phyloP scores from a whole-genome alignment of 2,329 filamentous ascomycete species.

The Pyricularia pennisetigena region DNA sequence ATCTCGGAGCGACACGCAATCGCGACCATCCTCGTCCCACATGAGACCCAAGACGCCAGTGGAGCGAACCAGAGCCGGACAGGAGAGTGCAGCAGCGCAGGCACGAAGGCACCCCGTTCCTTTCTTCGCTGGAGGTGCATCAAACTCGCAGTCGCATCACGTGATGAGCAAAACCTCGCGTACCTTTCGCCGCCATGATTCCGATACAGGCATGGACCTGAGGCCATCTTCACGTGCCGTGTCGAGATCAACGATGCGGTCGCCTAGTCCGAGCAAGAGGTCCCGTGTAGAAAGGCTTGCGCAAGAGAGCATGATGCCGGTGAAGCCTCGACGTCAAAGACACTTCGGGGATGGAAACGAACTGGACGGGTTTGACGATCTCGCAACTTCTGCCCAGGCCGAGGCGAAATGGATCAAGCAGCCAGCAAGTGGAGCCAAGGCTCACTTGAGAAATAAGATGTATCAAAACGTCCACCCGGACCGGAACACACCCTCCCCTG shows the following conservation, averaged over 20 bases:
- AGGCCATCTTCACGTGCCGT: conserved; percentile 47
- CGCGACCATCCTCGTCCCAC: conserved; percentile 35
- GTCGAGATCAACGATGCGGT: conserved; percentile 48
- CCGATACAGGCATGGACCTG: conserved; percentile 55
- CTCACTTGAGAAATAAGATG: conserved; percentile 44
- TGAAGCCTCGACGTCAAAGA: conserved; percentile 54
- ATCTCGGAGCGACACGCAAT: conserved; percentile 41
- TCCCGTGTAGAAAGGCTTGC: conserved; percentile 28
- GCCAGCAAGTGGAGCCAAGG: conserved; percentile 62
- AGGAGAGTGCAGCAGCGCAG: conserved; percentile 41
- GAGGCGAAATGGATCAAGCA: conserved; percentile 80
- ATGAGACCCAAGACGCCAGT: conserved; percentile 63
- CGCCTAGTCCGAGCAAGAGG: conserved; percentile 46
- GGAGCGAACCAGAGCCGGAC: conserved; percentile 43
- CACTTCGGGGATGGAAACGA: conserved; percentile 90
- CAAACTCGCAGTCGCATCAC: conserved; percentile 63
- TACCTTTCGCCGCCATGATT: conserved; percentile 71
- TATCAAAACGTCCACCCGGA: conserved; percentile 46
- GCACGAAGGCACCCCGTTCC: conserved; percentile 54
- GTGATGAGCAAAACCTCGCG: conserved; percentile 61
- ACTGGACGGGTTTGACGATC: conserved; percentile 85
- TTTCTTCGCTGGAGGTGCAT: conserved; percentile 70
- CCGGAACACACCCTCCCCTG: conserved; percentile 41
- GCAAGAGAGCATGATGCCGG: conserved; percentile 31
- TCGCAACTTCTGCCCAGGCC: conserved; percentile 74